Evolutionary conservation across 2,329 filamentous ascomycete genomes (phyloP).

Genomic region (Colletotrichum eremochloae): DNA sequence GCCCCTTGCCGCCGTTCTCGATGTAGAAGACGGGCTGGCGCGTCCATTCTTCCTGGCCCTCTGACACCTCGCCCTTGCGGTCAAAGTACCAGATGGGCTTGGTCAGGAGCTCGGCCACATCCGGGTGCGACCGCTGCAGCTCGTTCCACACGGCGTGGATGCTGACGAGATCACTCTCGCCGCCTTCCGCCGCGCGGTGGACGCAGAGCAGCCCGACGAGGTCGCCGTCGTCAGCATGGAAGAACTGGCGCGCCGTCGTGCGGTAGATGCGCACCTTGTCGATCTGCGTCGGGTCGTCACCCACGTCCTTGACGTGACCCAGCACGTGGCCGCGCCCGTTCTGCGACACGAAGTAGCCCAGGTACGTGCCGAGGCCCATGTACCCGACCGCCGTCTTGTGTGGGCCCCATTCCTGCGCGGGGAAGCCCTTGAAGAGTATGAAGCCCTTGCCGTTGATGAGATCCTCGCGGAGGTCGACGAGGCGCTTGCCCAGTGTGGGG

Average conservation of each 20-base stretch:
- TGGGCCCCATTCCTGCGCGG: slow-evolving; percentile 80
- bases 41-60: slow-evolving; percentile 82
- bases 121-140: slow-evolving; percentile 79
- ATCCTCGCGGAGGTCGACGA: slow-evolving; percentile 55
- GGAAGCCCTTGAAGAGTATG: slow-evolving; percentile 89
- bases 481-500: slow-evolving; percentile 54
- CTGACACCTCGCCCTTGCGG: slow-evolving; percentile 85
- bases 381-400: slow-evolving; percentile 89
- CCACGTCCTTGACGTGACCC: slow-evolving; percentile 90
- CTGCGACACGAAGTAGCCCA: slow-evolving; percentile 90
- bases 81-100: slow-evolving; percentile 92
- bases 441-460: slow-evolving; percentile 87
- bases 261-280: slow-evolving; percentile 92
- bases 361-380: slow-evolving; percentile 87
- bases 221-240: slow-evolving; percentile 87
- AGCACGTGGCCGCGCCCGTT: slow-evolving; percentile 88
- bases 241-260: slow-evolving; percentile 87
- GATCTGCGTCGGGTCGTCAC: slow-evolving; percentile 84
- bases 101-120: slow-evolving; percentile 81
- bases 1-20: slow-evolving; percentile 74
- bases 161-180: slow-evolving; percentile 85
- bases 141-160: slow-evolving; percentile 86
- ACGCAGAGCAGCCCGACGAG: slow-evolving; percentile 88
- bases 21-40: slow-evolving; percentile 80
- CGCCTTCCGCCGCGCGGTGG: slow-evolving; percentile 81